Evolutionary conservation across 169 alveolate species (phyloP).

Genomic region (Plasmodium knowlesi): DNA sequence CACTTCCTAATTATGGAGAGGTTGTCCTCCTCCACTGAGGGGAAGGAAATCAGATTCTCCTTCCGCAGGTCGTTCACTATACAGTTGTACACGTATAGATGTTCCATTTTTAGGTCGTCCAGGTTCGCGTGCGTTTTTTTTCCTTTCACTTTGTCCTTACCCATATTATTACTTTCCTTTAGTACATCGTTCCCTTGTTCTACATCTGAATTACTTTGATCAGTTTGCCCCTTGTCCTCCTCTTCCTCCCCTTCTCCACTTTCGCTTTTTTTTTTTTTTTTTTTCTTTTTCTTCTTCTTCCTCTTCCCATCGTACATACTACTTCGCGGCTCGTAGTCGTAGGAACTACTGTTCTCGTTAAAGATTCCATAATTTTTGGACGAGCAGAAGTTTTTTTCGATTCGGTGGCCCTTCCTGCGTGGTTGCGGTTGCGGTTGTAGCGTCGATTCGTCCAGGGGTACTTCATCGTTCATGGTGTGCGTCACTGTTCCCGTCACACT

Average conservation of each 20-base stretch:
- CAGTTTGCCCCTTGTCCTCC: not conserved
- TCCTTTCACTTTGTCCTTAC: not conserved
- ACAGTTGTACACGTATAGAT: slow-evolving; percentile 35
- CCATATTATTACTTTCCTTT: not conserved
- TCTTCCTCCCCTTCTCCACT: not conserved
- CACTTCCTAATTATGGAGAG: slow-evolving; percentile 18
- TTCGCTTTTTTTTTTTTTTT: not conserved
- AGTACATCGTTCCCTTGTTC: not conserved
- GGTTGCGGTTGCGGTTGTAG: not conserved
- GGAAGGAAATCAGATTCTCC: slow-evolving; percentile 43
- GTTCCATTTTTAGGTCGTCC: slow-evolving; percentile 38
- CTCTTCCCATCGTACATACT: not conserved
- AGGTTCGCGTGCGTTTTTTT: not conserved
- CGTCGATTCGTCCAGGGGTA: not conserved
- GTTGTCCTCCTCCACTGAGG: slow-evolving; percentile 20
- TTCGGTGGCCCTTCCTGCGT: not conserved
- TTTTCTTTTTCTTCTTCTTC: not conserved
- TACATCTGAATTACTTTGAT: not conserved
- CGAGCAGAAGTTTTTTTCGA: not conserved
- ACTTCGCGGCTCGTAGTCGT: not conserved
- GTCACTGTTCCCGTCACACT: not conserved
- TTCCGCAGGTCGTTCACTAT: slow-evolving; percentile 49
- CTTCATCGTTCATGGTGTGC: not conserved
- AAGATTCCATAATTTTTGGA: slow-evolving; percentile 3
- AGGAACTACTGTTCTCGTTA: slow-evolving; percentile 23